Evolutionary conservation across 208 protist genomes (phyloP), one percentile per base, ranked within the genome.

Genomic region (Acanthamoeba castellanii): DNA sequence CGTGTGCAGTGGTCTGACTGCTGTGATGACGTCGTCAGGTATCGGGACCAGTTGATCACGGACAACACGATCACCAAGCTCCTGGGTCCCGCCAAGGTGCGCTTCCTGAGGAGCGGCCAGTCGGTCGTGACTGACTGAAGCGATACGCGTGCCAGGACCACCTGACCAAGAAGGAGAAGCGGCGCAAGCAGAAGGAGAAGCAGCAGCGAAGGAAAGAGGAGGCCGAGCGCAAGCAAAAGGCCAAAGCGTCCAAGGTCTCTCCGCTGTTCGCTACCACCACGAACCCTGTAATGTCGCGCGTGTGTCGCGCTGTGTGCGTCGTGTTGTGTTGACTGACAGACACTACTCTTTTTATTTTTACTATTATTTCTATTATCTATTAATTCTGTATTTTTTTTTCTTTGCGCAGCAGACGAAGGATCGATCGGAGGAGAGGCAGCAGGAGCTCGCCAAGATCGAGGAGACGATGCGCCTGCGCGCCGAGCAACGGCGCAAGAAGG

Each of bases 21-120:
- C 20, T 45, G 14, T 81, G 11, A 47, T 3, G 37, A 47, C 27
- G n/a, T 34, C 34, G 37, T 42, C 55, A 91, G 84, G 25, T 91
- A 91, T 34, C n/a, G 84, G 13, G 84, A 91, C 42, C 42, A 27
- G 52, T 45, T 91, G 20, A 91, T 91, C n/a, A 91, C 84, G 14
- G 84, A 91, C 32, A 91, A 91, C 84, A 68, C 61, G 1, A 91
- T 91, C 84, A 91, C 52, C n/a, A 91, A 91, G 50, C 42, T 91
- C n/a, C 52, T 68, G 32, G 84, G 84, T 27, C 84, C 84, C 3
- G 84, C 84, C 30, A 59, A 91, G 55, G 84, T 68, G 50, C 68
- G 9, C 22, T 76, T 76, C 68, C 11, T 8, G n/a, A 76, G 8
- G 11, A 76, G 27, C 13, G 11, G 11, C 14, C 9, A 64, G 20